phyloP scores from a whole-genome alignment of 148 eudicot species.

The Vaccinium darrowii region DNA sequence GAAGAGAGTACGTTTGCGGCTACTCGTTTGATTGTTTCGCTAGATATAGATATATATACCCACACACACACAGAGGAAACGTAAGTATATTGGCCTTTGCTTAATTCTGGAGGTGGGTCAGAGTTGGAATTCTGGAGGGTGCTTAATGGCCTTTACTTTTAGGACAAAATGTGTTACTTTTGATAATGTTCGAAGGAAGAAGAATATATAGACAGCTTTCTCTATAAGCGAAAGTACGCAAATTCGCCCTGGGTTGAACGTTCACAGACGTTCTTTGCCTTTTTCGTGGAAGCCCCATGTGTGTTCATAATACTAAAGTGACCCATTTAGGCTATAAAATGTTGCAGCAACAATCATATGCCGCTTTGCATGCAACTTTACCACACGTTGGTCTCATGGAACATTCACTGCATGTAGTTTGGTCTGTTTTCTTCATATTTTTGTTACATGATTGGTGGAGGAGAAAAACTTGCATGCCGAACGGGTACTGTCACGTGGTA shows the following conservation, averaged over 20 bases:
- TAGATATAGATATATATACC: neutral
- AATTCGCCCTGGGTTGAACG: neutral
- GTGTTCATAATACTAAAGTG: too few relatives aligned
- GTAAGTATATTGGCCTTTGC: too few relatives aligned
- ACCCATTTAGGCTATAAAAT: too few relatives aligned
- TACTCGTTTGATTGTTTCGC: neutral
- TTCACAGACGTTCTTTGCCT: neutral
- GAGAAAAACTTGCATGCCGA: too few relatives aligned
- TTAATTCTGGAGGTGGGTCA: neutral
- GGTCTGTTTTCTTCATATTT: neutral
- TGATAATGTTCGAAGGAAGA: neutral
- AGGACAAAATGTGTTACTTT: neutral
- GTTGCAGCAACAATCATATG: neutral
- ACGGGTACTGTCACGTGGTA: too few relatives aligned
- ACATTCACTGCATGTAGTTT: neutral
- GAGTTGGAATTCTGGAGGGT: neutral
- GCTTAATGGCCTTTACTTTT: constrained; percentile 5
- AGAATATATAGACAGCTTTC: constrained; percentile 7
- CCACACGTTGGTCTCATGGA: neutral
- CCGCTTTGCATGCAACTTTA: neutral
- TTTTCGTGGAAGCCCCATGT: neutral
- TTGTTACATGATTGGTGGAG: neutral
- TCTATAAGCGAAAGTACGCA: neutral
- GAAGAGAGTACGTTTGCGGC: neutral
- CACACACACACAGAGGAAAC: too few relatives aligned